A percentile compares a stretch with the other conserved stretches of the same genome.
Evolutionary conservation across 1,139 yeast genomes (phyloP).

Genomic region (Saccharomycopsis hybrid): DNA sequence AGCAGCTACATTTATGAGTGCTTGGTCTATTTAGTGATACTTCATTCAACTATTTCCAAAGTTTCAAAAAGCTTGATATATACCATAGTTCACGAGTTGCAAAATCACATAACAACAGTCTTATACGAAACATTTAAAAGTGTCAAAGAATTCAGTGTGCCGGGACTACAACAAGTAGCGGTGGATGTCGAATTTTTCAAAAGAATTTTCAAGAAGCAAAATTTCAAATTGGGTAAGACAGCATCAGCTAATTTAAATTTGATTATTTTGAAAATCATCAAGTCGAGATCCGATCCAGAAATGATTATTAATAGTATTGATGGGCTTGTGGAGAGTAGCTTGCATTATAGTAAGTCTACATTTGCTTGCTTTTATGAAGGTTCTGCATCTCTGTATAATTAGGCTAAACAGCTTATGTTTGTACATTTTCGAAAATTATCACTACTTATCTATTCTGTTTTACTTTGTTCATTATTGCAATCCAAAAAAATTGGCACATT

Average conservation of each 20-base stretch:
- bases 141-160: constrained; percentile 28
- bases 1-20: constrained; percentile 46
- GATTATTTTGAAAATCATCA: constrained; percentile 12
- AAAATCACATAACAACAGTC: constrained; percentile 39
- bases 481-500: no score
- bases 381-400: no score
- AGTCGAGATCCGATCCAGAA: constrained; percentile 12
- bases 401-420: no score
- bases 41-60: constrained; percentile 45
- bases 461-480: no score
- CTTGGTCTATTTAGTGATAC: constrained; percentile 44
- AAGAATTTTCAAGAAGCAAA: constrained; percentile 21
- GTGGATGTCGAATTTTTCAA: constrained; percentile 36
- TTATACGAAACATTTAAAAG: constrained; percentile 40
- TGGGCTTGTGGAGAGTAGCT: constrained; percentile 13
- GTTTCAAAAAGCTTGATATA: constrained; percentile 41
- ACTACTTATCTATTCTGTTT: no score
- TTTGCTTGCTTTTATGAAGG: constrained; percentile 15
- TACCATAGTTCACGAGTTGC: constrained; percentile 39
- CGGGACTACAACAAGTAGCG: constrained; percentile 32
- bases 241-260: constrained; percentile 10
- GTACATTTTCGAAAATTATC: no score
- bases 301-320: constrained; percentile 15
- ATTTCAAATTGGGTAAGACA: constrained; percentile 19
- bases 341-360: constrained; percentile 9